Base-by-base conservation (phyloP, 129 eudicot species). In the Heracleum sosnowskyi region DNA sequence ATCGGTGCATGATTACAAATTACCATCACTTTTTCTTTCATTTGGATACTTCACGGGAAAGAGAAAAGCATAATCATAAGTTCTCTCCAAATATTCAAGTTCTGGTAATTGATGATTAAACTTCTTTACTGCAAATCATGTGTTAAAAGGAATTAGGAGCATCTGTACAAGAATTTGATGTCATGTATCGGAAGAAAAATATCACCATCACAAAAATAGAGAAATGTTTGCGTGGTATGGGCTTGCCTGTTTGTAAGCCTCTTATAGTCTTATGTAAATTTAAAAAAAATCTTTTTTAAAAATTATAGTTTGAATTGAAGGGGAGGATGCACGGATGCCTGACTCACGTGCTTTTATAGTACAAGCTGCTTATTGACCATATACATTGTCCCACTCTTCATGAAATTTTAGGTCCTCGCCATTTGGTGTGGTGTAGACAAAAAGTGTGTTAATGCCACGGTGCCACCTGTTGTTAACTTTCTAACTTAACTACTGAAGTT, bases 41-140 rank as follows among this genome's bases (percentile, higher is more conserved):
- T 83, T 90, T 18, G 99, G 94, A 64, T 95, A 95, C 89, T 95
- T 91, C 89, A 95, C 96, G 0, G 99, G 99, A 47, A 95, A 95
- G 82, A 89, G 99, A 64, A 95, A 92, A 86, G 99, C 99, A 41
- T 97, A 95, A 90, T 82, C 99, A 9, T 96, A 92, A 82, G 91
- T 95, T 80, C 94, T 95, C 66, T 90, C 96, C 72, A 90, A 88
- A 78, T 95, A 85, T 85, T 96, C 99, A 17, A 49, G 42, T 70
- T 87, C 99, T 77, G 99, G 99, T 95, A 82, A 79, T 78, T 73
- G 63, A 36, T 41, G 39, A 73, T 33, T 46, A 7, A 64, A 73
- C 45, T 76, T 83, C 42, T 17, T 28, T 28, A 17, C 45, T 76
- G 78, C 40, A 34, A 18, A 76, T 12, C 72, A 69, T 42, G 15